These are phyloP conservation scores for Neolentinus lepideus DNA, from an alignment of 1,284 basidiomycete genomes.

Conservation along the genomic window DNA sequence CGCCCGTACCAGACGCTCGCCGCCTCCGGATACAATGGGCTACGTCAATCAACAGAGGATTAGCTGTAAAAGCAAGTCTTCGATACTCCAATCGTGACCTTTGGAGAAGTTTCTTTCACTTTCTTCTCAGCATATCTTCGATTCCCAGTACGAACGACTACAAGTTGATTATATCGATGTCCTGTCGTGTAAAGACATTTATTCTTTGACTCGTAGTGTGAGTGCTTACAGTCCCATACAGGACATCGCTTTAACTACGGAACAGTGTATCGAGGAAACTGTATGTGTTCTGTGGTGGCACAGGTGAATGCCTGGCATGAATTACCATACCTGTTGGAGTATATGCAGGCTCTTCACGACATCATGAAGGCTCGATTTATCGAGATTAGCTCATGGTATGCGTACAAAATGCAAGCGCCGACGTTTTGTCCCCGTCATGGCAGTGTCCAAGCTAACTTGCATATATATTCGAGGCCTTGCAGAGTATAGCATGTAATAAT, in stretches of 20 bases:
- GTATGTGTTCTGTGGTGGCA: conserved; percentile 11
- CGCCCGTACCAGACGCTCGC: neutral
- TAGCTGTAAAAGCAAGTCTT: conserved; percentile 19
- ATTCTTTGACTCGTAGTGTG: no score
- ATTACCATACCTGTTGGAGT: neutral
- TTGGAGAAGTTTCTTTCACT: conserved; percentile 5
- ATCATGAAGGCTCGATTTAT: conserved; percentile 29
- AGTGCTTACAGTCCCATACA: no score
- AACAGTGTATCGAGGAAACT: conserved; percentile 39
- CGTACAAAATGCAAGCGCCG: conserved; percentile 26
- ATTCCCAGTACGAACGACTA: conserved; percentile 54
- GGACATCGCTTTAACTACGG: conserved; percentile 49
- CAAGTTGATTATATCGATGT: conserved; percentile 68
- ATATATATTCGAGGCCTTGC: conserved; percentile 25
- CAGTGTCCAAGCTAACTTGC: neutral
- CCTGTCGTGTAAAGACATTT: conserved; percentile 34
- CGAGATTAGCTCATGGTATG: conserved; percentile 32
- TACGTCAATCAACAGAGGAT: conserved; percentile 28
- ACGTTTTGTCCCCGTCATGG: neutral
- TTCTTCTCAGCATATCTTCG: conserved; percentile 53
- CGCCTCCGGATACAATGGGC: conserved; percentile 12
- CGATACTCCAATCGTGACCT: conserved; percentile 13
- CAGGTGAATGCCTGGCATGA: no score
- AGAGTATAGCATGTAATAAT: no score
- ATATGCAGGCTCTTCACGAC: conserved; percentile 27